Conservation (phyloP, 352 stramenopile genomes). For the Phytophthora niederhauseri region DNA sequence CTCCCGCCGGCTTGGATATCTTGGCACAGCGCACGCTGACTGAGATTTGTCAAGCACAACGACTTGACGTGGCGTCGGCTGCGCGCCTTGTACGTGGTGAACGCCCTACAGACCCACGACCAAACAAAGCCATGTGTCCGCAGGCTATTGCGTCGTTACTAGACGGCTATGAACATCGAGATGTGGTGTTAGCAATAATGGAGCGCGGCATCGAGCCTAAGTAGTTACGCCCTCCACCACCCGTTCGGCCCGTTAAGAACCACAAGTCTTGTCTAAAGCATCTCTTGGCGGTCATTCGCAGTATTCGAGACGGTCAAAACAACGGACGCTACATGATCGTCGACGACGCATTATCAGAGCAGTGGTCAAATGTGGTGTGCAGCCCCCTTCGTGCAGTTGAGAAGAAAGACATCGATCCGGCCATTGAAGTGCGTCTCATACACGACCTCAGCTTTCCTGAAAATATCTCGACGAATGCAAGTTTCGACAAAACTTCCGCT, state of each 20-base stretch:
- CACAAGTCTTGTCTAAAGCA: conserved; percentile 6
- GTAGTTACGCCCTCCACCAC: conserved; percentile 1
- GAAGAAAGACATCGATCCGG: conserved; percentile 9
- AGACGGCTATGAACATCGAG: not conserved
- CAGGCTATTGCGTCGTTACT: not conserved
- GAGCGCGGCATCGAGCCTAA: conserved; percentile 5
- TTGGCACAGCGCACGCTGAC: conserved; percentile 1
- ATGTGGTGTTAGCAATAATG: conserved; percentile 2
- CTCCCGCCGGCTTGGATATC: not conserved
- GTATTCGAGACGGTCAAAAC: conserved; percentile 18
- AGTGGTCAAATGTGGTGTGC: conserved; percentile 10
- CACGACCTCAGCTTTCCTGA: conserved; percentile 4
- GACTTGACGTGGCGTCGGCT: not conserved
- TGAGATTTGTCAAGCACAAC: not conserved
- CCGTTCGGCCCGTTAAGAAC: conserved; percentile 5
- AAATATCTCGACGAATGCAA: not conserved
- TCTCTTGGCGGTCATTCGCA: not conserved
- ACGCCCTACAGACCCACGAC: not conserved
- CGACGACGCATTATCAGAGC: not conserved
- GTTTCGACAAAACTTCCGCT: conserved; percentile 4
- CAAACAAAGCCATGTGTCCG: conserved; percentile 2
- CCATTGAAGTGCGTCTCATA: conserved; percentile 11
- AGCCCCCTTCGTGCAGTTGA: conserved; percentile 14
- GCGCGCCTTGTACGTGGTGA: not conserved
- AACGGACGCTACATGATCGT: conserved; percentile 9